Evolutionary conservation across 2,329 filamentous ascomycete genomes (phyloP), one percentile per base, ranked within the genome.

Genomic region (Hypoxylon sp.): DNA sequence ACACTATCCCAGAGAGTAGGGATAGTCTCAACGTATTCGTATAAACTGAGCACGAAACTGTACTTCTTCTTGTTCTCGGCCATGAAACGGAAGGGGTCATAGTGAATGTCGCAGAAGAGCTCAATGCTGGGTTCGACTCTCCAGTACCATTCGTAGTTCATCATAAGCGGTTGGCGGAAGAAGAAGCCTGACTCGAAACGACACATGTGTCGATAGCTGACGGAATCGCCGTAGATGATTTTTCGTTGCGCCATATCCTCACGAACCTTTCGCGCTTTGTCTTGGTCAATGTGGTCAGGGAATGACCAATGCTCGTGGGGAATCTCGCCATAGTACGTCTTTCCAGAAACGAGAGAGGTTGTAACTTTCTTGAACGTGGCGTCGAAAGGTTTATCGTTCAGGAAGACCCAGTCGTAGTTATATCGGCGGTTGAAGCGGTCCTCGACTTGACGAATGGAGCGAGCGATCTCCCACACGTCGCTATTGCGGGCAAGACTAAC

Each of bases 101-200:
- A 97, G 81, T 93, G 87, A 76, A 99, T 87, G 78, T 99, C 96
- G 82, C 96, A 99, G 87, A 89, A 98, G 68, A 99, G 91, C 84
- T 98, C 93, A 78, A 99, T 90, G 81, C 93, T 96, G 75, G 96
- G 96, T 86, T 99, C 96, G 13, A 99, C 96, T 74, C 97, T 93
- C 96, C 96, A 99, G 87, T 99, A 99, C 89, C 93, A 99, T 79
- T 99, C 96, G 82, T 97, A 99, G 79, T 98, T 94, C 80, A 93
- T 83, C 93, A 99, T 94, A 73, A 98, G 83, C 30, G 89, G 88
- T 80, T 99, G 96, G 68, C 92, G 93, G 89, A 98, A 99, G 87
- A 99, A 99, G 87, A 99, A 99, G 41, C 96, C 96, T 6, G 95
- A 98, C 82, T 99, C 96, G 79, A 97, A 99, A 71, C 96, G 93